phyloP scores from a whole-genome alignment of 306 rosid species.

The Carpinus fangiana region DNA sequence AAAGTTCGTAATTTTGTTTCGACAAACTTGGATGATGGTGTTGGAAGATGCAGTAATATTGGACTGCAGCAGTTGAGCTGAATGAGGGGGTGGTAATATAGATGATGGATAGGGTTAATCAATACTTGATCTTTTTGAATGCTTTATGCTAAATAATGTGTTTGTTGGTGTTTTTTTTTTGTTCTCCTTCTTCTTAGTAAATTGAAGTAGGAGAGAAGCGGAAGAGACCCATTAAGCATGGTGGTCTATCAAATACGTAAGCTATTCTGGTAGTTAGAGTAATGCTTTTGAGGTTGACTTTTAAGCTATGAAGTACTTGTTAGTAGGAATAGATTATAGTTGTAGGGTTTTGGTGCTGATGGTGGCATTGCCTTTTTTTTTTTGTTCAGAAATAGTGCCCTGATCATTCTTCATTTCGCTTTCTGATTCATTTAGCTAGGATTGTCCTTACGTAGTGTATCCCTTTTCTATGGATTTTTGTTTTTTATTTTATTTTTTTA shows the following conservation, averaged over 20 bases:
- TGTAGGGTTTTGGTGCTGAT: background rate
- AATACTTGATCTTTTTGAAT: background rate
- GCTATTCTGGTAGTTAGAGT: background rate
- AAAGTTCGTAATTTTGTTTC: background rate
- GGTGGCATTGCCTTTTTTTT: background rate
- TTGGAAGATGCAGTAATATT: constrained; percentile 1
- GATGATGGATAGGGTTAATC: background rate
- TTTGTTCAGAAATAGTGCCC: background rate
- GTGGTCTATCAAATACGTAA: background rate
- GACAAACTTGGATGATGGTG: background rate
- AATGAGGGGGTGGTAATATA: background rate
- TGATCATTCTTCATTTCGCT: background rate
- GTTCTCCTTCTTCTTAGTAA: background rate
- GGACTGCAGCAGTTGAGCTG: background rate
- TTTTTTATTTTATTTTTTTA: background rate
- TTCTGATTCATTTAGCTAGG: background rate
- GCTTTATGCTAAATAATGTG: background rate
- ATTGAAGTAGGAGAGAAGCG: background rate
- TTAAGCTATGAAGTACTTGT: background rate
- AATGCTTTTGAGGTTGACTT: background rate
- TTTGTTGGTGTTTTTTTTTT: background rate
- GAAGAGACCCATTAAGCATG: background rate
- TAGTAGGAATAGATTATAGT: background rate
- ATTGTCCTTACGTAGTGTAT: background rate
- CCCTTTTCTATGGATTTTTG: background rate